phyloP scores from a whole-genome alignment of 139 green algal species.

The Auxenochlorella pyrenoidosa region DNA sequence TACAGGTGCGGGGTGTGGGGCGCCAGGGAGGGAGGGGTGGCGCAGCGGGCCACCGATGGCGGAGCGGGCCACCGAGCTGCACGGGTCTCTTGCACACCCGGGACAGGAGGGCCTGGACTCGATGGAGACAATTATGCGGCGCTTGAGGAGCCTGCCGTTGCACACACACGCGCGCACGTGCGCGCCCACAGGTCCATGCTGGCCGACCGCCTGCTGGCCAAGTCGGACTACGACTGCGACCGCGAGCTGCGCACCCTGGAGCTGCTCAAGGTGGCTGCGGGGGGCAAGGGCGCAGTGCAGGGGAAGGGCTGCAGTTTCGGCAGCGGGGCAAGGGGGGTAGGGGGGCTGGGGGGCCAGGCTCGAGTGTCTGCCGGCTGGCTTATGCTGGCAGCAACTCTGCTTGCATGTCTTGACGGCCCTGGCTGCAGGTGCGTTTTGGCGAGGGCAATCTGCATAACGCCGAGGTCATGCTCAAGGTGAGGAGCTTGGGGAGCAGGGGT shows the following conservation, averaged over 20 bases:
- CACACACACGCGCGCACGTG: background rate
- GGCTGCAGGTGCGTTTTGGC: constrained; percentile 76
- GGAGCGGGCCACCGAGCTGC: no score
- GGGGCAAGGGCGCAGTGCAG: background rate
- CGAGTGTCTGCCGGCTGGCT: background rate
- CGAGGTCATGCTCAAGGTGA: constrained; percentile 60
- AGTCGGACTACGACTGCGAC: constrained; percentile 81
- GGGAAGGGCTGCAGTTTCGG: background rate
- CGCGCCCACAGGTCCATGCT: constrained; percentile 71
- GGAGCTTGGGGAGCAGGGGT: background rate
- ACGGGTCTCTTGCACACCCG: no score
- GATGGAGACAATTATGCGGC: no score
- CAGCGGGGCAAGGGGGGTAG: background rate
- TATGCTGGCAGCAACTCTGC: no score
- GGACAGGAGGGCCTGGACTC: no score
- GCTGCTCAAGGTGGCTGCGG: constrained; percentile 83
- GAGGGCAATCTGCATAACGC: constrained; percentile 84
- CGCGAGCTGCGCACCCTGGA: constrained; percentile 92
- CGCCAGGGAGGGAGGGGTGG: no score
- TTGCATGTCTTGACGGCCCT: no score
- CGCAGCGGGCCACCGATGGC: no score
- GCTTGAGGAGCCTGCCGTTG: background rate
- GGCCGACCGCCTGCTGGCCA: constrained; percentile 83
- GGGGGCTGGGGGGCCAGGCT: no score
- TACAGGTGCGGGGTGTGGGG: constrained; percentile 66